A percentile compares a stretch with the other conserved stretches of the same genome.
Evolutionary conservation across 208 protist species (phyloP).

Genomic region (Herpetomonas samuelpessoai): DNA sequence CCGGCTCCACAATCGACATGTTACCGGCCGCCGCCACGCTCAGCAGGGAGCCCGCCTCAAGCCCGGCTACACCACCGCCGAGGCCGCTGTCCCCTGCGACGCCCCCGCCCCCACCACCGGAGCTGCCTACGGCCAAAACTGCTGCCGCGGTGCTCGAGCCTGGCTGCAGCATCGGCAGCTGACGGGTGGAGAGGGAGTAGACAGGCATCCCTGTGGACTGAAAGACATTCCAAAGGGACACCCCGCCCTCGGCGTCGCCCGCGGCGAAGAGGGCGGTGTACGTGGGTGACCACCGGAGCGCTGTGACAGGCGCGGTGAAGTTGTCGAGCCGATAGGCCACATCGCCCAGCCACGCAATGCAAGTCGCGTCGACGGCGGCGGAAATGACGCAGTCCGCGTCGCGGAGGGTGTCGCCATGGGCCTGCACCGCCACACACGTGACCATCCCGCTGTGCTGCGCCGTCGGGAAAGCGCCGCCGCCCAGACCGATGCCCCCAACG

Average conservation of each 20-base stretch:
- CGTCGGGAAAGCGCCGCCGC: conserved; percentile 10
- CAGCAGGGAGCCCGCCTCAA: neutral
- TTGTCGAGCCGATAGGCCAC: conserved; percentile 38
- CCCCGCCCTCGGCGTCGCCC: conserved; percentile 48
- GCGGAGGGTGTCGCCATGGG: conserved; percentile 26
- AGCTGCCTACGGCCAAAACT: conserved; percentile 10
- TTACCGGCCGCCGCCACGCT: neutral
- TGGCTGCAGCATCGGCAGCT: neutral
- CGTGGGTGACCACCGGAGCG: conserved; percentile 66
- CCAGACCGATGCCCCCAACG: neutral
- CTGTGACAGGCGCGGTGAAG: conserved; percentile 46
- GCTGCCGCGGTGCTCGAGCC: conserved; percentile 12
- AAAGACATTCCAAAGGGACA: conserved; percentile 57
- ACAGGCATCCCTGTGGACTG: conserved; percentile 40
- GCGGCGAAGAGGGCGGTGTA: conserved; percentile 57
- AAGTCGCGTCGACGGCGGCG: conserved; percentile 47
- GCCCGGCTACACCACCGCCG: neutral
- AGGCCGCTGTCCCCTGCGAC: neutral
- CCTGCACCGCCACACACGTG: conserved; percentile 49
- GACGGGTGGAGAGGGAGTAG: conserved; percentile 26
- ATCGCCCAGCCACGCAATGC: conserved; percentile 48
- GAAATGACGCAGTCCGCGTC: conserved; percentile 42
- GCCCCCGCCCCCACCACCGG: conserved; percentile 15
- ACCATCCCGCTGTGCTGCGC: conserved; percentile 24
- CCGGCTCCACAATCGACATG: conserved; percentile 11